phyloP scores from a whole-genome alignment of 2,329 filamentous ascomycete species.

The Fusarium lyarnte region DNA sequence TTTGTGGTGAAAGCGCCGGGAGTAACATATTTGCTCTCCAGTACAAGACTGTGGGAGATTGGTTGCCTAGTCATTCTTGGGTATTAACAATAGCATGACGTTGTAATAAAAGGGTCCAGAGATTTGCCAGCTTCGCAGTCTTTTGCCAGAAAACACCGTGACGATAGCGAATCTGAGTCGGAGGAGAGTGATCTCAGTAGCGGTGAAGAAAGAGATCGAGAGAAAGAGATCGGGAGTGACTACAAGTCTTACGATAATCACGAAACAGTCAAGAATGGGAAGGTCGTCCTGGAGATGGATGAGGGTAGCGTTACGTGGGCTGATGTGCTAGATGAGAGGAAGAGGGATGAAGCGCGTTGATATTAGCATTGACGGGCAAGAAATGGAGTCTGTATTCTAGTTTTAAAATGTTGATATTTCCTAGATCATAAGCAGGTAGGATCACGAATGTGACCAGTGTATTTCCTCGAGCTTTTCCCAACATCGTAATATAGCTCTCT shows the following conservation, averaged over 20 bases:
- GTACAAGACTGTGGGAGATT: background rate
- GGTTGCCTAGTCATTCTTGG: background rate
- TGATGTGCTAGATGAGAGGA: background rate
- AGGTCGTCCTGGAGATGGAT: background rate
- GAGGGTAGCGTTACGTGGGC: background rate
- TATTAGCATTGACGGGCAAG: background rate
- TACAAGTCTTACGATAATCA: background rate
- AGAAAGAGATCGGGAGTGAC: background rate
- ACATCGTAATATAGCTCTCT: background rate
- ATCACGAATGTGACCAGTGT: background rate
- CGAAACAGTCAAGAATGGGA: background rate
- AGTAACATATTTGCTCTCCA: background rate
- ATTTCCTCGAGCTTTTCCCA: background rate
- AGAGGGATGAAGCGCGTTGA: background rate
- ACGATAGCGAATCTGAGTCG: background rate
- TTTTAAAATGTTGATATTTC: fast-evolving
- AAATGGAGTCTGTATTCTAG: background rate
- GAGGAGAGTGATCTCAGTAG: background rate
- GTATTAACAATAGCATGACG: background rate
- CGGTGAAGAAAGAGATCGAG: background rate
- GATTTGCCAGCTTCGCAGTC: background rate
- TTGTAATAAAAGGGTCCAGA: background rate
- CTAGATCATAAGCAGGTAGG: background rate
- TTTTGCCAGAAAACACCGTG: background rate
- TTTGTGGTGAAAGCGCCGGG: background rate